These are phyloP conservation scores for Poterioochromonas sp. DNA, from an alignment of 352 stramenopile genomes.

Conservation along the genomic window DNA sequence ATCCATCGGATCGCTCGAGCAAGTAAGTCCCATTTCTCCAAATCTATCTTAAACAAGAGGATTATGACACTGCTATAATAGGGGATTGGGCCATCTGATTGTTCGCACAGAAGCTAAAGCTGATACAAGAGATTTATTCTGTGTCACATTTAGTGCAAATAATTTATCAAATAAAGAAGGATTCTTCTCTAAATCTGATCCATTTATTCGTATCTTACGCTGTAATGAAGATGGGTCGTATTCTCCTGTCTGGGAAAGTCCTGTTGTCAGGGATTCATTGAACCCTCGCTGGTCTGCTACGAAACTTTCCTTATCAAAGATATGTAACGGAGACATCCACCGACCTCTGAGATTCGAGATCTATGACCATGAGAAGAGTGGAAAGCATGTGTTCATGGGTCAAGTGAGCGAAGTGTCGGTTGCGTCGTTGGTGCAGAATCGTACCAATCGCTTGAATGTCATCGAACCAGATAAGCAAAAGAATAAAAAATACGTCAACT, in stretches of 20 bases:
- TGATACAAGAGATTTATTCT: conserved; percentile 4
- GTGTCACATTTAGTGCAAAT: conserved; percentile 49
- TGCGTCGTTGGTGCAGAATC: conserved; percentile 53
- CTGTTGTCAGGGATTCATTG: background rate
- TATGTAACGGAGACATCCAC: conserved; percentile 60
- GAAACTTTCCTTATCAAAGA: conserved; percentile 53
- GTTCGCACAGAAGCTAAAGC: background rate
- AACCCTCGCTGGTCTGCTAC: background rate
- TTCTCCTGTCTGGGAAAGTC: background rate
- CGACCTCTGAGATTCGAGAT: conserved; percentile 62
- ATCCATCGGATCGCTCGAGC: too few species aligned
- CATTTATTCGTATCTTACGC: conserved; percentile 52
- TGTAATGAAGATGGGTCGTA: conserved; percentile 13
- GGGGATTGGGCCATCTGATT: background rate
- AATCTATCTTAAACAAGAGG: background rate
- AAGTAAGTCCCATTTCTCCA: too few species aligned
- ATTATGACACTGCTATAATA: background rate
- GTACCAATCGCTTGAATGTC: conserved; percentile 25
- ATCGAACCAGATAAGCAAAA: background rate
- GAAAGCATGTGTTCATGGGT: conserved; percentile 62
- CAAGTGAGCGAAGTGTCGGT: conserved; percentile 53
- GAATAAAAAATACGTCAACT: background rate
- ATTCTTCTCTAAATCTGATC: conserved; percentile 68
- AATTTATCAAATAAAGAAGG: conserved; percentile 65
- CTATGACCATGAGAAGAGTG: conserved; percentile 62